These are phyloP conservation scores for Pseudogymnoascus sp. DNA, from an alignment of 2,329 filamentous ascomycete genomes.

Conservation along the genomic window DNA sequence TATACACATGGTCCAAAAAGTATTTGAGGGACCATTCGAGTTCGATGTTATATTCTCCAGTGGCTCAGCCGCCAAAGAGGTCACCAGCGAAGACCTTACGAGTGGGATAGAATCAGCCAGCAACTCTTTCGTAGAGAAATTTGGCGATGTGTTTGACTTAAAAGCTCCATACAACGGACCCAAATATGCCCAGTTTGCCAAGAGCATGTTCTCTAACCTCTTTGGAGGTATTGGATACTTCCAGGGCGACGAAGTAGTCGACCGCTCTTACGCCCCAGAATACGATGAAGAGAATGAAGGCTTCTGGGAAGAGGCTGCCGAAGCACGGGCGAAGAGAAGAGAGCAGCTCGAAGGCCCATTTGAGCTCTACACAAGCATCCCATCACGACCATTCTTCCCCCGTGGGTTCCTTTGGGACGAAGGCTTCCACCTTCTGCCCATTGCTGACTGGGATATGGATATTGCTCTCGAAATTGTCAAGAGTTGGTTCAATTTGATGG, in stretches of 20 bases:
- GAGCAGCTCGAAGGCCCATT: constrained; percentile 71
- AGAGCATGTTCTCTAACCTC: constrained; percentile 89
- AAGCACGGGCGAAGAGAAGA: constrained; percentile 61
- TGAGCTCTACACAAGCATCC: constrained; percentile 84
- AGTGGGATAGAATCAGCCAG: constrained; percentile 59
- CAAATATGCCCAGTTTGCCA: constrained; percentile 71
- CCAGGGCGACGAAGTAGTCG: constrained; percentile 77
- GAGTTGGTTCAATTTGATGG: constrained; percentile 95
- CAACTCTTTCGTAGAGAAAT: constrained; percentile 65
- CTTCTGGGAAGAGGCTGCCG: constrained; percentile 88
- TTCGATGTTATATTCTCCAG: constrained; percentile 92
- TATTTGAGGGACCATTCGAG: constrained; percentile 82
- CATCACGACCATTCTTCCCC: constrained; percentile 92
- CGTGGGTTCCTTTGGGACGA: constrained; percentile 97
- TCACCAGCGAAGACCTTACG: constrained; percentile 57
- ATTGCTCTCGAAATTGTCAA: constrained; percentile 79
- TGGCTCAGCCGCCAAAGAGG: constrained; percentile 50
- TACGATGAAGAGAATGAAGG: constrained; percentile 94
- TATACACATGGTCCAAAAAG: constrained; percentile 80
- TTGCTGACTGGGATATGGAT: constrained; percentile 91
- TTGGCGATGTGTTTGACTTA: constrained; percentile 62
- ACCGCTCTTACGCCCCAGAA: constrained; percentile 82
- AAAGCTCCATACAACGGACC: constrained; percentile 66
- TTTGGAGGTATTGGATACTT: constrained; percentile 95
- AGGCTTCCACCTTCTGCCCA: constrained; percentile 86